phyloP scores from a whole-genome alignment of 2,329 filamentous ascomycete genomes.

The Aspergillus aculeatinus region DNA sequence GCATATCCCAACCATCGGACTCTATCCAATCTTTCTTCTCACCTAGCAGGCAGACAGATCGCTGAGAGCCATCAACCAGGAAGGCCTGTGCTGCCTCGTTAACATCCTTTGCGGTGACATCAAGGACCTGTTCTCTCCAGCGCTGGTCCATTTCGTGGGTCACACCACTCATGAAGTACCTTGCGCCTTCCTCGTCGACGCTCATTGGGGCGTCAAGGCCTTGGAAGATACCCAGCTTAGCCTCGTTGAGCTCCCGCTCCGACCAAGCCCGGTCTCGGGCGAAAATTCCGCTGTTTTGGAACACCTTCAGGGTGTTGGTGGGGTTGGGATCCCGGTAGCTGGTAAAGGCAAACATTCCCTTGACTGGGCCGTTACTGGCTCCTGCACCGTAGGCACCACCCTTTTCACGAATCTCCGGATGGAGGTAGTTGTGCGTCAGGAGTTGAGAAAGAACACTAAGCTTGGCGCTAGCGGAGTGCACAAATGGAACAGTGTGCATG shows the following conservation, averaged over 20 bases:
- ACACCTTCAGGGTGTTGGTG: conserved; percentile 79
- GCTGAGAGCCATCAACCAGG: conserved; percentile 64
- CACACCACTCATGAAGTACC: conserved; percentile 78
- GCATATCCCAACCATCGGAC: conserved; percentile 69
- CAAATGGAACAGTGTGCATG: conserved; percentile 80
- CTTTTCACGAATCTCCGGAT: conserved; percentile 97
- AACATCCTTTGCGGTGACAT: conserved; percentile 79
- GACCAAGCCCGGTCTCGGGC: conserved; percentile 79
- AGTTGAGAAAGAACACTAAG: conserved; percentile 88
- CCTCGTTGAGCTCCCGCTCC: conserved; percentile 85
- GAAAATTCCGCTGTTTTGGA: conserved; percentile 78
- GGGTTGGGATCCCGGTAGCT: conserved; percentile 97
- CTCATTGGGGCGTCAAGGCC: conserved; percentile 82
- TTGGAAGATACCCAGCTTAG: conserved; percentile 94
- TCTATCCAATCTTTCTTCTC: conserved; percentile 75
- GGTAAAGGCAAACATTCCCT: conserved; percentile 90
- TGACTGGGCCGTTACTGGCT: conserved; percentile 75
- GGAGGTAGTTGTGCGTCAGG: conserved; percentile 91
- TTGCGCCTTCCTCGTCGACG: conserved; percentile 85
- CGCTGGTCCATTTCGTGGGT: conserved; percentile 86
- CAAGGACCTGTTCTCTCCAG: conserved; percentile 78
- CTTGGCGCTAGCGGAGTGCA: conserved; percentile 69
- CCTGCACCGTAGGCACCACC: conserved; percentile 94
- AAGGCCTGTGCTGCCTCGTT: conserved; percentile 78
- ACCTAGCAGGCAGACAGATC: conserved; percentile 72